Evolutionary conservation across 2,329 filamentous ascomycete genomes (phyloP), one percentile per base, ranked within the genome.

Genomic region (Aspergillus transmontanensis): DNA sequence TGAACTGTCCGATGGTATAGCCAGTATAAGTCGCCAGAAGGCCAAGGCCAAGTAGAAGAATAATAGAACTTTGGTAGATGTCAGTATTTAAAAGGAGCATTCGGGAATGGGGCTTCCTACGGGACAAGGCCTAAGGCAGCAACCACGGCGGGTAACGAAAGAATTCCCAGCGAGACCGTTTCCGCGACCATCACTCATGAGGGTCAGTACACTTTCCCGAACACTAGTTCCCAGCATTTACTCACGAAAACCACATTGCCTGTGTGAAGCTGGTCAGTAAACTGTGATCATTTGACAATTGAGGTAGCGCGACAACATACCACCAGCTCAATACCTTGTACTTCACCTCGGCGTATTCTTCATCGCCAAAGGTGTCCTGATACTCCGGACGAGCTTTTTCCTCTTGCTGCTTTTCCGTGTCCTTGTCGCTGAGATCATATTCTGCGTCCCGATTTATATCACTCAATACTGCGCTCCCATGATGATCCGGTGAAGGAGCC

Each of bases 1-100:
- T 84, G 75, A 87, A 86, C 70, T 85, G 81, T 23, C 83, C 85
- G 39, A 88, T 81, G 7, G 86, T 80, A 67, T 82, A 86, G 57
- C 85, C 85, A 4, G 84, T 86, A 70, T 87, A 87, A 6, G 81
- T 84, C 3, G 85, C 80, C 19, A 87, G 72, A 43, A 84, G 60
- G n/a, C 85, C 84, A 16, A 87, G 72, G 26, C 78, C 69, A 58
- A 85, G 66, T 53, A 85, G 82, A 32, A 86, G 74, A 51, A 87
- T 56, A 41, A 68, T 71, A 14, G 83, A 83, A 4, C 60, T 64
- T n/a, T 30, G 5, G 2, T 23, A 2, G 21, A 58, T 39, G 43
- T 21, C 28, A 45, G 45, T 43, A 7, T 12, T 4, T 14, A 12
- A 9, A 19, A 46, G 3, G 34, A 6, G 9, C 19, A 12, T 23